A percentile compares a stretch with the other conserved stretches of the same genome.
These are phyloP conservation scores for Abelmoschus esculentus DNA, from an alignment of 345 rosid species.

Conservation along the genomic window DNA sequence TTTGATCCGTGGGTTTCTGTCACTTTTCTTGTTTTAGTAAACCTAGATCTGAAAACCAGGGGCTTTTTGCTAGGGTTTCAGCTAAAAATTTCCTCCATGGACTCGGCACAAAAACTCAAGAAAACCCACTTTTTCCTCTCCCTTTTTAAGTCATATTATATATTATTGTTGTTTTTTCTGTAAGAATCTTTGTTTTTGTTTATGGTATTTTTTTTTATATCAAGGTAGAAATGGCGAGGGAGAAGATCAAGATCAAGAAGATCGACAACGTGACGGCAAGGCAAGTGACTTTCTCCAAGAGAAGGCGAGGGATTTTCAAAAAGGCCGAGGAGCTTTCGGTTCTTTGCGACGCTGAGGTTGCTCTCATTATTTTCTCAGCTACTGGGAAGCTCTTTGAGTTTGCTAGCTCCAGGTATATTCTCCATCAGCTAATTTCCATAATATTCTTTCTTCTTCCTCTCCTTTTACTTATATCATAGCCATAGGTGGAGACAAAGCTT, in stretches of 20 bases:
- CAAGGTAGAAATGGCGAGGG: slow-evolving; percentile 36
- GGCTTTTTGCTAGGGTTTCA: slow-evolving; percentile 33
- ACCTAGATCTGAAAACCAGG: slow-evolving; percentile 27
- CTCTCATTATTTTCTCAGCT: slow-evolving; percentile 44
- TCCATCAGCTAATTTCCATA: neutral
- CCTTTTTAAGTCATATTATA: too few relatives aligned
- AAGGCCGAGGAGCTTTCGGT: slow-evolving; percentile 56
- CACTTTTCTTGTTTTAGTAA: slow-evolving; percentile 11
- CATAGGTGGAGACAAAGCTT: too few relatives aligned
- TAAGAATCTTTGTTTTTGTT: neutral
- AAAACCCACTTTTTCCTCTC: neutral
- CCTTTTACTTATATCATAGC: too few relatives aligned
- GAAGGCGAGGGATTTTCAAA: slow-evolving; percentile 50
- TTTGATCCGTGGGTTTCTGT: slow-evolving; percentile 12
- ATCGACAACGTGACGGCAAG: slow-evolving; percentile 45
- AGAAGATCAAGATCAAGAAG: slow-evolving; percentile 49
- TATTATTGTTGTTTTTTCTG: neutral
- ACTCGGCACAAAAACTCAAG: neutral
- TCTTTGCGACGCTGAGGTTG: slow-evolving; percentile 51
- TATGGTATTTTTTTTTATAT: neutral
- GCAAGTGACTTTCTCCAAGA: slow-evolving; percentile 53
- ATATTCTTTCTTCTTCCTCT: too few relatives aligned
- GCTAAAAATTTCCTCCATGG: neutral
- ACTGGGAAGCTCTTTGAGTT: slow-evolving; percentile 47
- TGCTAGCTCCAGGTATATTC: slow-evolving; percentile 39